These are phyloP conservation scores for Marsdenia floribunda DNA, from an alignment of 257 asterid species.

Conservation along the genomic window DNA sequence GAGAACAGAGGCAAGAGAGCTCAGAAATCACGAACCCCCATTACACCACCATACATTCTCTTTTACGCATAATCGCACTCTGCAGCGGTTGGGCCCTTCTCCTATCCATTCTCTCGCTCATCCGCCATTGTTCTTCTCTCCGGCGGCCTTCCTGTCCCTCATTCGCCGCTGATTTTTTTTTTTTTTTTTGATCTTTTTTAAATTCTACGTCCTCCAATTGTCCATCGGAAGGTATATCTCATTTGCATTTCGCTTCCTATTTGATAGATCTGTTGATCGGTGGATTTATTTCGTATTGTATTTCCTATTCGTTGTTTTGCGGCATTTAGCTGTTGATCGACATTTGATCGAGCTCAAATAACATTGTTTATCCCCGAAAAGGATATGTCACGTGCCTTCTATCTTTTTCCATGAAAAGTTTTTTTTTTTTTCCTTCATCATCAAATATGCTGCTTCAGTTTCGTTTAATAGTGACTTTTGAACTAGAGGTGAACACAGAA, in stretches of 20 bases:
- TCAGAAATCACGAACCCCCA: not conserved
- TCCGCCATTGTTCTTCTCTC: not conserved
- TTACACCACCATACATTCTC: not conserved
- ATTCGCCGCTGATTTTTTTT: not conserved
- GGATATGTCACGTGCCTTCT: not conserved
- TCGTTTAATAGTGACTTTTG: not conserved
- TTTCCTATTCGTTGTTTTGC: not conserved
- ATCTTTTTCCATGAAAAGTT: not conserved
- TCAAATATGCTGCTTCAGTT: not conserved
- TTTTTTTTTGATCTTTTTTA: too few species aligned
- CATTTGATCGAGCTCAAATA: not conserved
- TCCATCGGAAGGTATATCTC: slow-evolving; percentile 1
- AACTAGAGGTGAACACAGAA: not conserved
- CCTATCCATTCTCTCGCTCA: not conserved
- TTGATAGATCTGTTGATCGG: slow-evolving; percentile 6
- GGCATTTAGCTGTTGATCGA: not conserved
- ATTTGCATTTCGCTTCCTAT: not conserved
- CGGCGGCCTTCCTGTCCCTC: not conserved
- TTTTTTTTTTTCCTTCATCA: not conserved
- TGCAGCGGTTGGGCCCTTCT: not conserved
- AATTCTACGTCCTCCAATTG: not conserved
- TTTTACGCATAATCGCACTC: not conserved
- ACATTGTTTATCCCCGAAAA: not conserved
- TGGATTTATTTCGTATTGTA: not conserved
- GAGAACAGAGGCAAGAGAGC: not conserved